Conservation (phyloP, 768 basidiomycete genomes). For the Daedaleopsis nitida region DNA sequence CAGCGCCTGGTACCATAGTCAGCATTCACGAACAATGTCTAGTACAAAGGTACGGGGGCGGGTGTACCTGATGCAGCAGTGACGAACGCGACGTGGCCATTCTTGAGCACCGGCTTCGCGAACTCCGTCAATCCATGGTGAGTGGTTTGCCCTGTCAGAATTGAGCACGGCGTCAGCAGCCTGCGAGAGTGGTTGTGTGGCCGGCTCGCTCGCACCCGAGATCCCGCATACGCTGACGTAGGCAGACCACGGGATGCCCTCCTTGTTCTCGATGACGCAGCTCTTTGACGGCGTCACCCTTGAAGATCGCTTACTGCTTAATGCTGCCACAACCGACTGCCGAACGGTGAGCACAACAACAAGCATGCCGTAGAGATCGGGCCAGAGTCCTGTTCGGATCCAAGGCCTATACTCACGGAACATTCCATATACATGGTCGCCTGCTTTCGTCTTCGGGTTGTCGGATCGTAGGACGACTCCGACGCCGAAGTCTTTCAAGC, state of each 20-base stretch:
- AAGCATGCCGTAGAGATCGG: no score
- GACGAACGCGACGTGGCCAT: constrained; percentile 56
- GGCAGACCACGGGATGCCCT: constrained; percentile 48
- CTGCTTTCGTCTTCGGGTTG: constrained; percentile 21
- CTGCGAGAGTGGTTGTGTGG: not conserved
- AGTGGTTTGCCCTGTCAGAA: constrained; percentile 32
- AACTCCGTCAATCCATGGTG: constrained; percentile 44
- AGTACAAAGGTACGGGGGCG: no score
- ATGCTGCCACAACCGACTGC: constrained; percentile 27
- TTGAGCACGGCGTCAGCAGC: no score
- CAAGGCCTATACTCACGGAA: constrained; percentile 19
- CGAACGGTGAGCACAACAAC: not conserved
- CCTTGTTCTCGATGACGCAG: constrained; percentile 40
- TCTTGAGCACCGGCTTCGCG: constrained; percentile 16
- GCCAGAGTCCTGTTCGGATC: no score
- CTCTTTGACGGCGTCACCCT: not conserved
- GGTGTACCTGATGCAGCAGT: constrained; percentile 41
- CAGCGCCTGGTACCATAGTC: constrained; percentile 31
- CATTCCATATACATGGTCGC: constrained; percentile 27
- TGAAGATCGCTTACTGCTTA: constrained; percentile 42
- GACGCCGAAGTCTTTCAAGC: constrained; percentile 27
- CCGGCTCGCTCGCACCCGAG: constrained; percentile 24
- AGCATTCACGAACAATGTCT: no score
- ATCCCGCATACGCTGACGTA: constrained; percentile 55
- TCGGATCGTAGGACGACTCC: constrained; percentile 31